Conservation (phyloP, 352 stramenopile genomes). For the Pythium aquatile region DNA sequence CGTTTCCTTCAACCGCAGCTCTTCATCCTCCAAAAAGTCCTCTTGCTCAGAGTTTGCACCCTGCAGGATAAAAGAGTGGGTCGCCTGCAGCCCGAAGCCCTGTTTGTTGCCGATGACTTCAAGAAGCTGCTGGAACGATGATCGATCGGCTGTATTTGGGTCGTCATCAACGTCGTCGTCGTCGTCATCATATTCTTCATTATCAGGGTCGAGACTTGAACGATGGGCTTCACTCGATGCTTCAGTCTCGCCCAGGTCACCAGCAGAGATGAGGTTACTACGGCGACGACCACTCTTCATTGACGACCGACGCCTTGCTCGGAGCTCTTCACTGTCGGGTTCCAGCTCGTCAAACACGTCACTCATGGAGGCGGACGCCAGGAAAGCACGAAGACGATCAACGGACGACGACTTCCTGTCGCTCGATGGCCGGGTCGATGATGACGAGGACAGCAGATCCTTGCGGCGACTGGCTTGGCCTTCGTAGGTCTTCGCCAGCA, state of each 20-base stretch:
- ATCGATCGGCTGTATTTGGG: not conserved
- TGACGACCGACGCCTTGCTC: not conserved
- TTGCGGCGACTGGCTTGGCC: slow-evolving; percentile 12
- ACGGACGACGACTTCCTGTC: slow-evolving; percentile 13
- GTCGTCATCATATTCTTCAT: not conserved
- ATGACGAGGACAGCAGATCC: slow-evolving; percentile 8
- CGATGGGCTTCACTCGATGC: not conserved
- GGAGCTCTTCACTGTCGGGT: not conserved
- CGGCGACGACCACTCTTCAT: not conserved
- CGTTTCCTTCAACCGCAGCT: slow-evolving; percentile 28
- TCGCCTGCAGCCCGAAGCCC: slow-evolving; percentile 13
- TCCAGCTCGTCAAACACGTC: slow-evolving; percentile 18
- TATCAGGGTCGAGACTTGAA: not conserved
- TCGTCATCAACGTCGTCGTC: not conserved
- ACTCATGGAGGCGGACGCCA: slow-evolving; percentile 11
- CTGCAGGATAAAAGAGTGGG: slow-evolving; percentile 35
- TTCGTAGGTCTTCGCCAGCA: slow-evolving; percentile 42
- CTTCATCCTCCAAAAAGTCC: slow-evolving; percentile 54
- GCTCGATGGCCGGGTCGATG: not conserved
- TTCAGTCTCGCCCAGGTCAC: not conserved
- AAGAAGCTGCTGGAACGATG: slow-evolving; percentile 51
- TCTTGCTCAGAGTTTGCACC: slow-evolving; percentile 32
- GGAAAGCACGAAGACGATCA: slow-evolving; percentile 23
- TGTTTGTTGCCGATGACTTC: slow-evolving; percentile 42
- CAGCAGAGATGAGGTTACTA: not conserved